phyloP scores from a whole-genome alignment of 805 yeast genomes.

The Hanseniaspora vineae region DNA sequence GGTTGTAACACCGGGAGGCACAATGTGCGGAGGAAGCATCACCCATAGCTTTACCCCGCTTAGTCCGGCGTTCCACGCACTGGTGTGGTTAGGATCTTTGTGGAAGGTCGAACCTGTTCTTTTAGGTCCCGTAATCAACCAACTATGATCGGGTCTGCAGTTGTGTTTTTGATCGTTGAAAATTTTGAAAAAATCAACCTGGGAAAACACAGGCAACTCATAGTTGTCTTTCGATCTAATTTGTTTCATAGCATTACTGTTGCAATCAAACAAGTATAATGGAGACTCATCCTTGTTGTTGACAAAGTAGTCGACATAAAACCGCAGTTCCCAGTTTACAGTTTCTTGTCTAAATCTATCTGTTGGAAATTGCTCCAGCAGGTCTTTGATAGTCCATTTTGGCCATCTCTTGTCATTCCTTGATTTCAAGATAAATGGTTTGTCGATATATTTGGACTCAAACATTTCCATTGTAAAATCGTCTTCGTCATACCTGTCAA shows the following conservation, averaged over 20 bases:
- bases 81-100: conserved; percentile 82
- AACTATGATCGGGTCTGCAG: conserved; percentile 81
- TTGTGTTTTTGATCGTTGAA: conserved; percentile 24
- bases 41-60: conserved; percentile 75
- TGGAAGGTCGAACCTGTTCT: conserved; percentile 85
- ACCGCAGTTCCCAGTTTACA: conserved; percentile 60
- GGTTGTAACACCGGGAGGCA: conserved; percentile 79
- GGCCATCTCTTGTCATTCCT: conserved; percentile 10
- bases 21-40: conserved; percentile 65
- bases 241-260: conserved; percentile 49
- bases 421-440: conserved; percentile 48
- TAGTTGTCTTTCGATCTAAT: conserved; percentile 36
- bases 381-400: conserved; percentile 40
- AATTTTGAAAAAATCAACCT: conserved; percentile 48
- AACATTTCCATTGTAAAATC: conserved; percentile 34
- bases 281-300: conserved; percentile 72
- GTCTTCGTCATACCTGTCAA: conserved; percentile 40
- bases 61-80: conserved; percentile 80
- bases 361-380: conserved; percentile 44
- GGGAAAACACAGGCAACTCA: conserved; percentile 38
- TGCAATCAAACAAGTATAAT: conserved; percentile 73
- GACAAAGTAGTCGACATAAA: conserved; percentile 48
- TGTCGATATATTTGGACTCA: conserved; percentile 30
- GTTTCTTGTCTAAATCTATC: conserved; percentile 73
- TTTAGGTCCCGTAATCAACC: conserved; percentile 78